Evolutionary conservation across 2,329 filamentous ascomycete genomes (phyloP), one percentile per base, ranked within the genome.

Genomic region (Pseudocercospora pini-densiflorae): DNA sequence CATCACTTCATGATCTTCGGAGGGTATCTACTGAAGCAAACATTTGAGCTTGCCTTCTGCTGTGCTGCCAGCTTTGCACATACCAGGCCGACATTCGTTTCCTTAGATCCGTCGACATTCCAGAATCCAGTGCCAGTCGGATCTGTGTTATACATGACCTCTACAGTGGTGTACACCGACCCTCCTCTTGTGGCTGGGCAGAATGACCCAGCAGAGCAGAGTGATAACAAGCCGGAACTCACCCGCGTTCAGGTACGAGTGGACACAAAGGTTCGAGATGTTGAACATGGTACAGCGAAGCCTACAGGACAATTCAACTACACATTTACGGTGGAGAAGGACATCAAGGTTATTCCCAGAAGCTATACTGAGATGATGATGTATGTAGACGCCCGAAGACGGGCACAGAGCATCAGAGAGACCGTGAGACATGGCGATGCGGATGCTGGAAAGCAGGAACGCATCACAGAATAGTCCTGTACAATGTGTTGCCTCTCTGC

Each of bases 1-100:
- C 89, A 92, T 77, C 88, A 90, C 73, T 91, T 90, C 77, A 92
- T 92, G 90, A 91, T 93, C 62, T 93, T 92, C 73, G 90, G 90
- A 60, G 90, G 90, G 14, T 92, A 90, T 75, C 84, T 92, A 10
- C 82, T 93, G 10, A 91, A 91, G 75, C 88, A 91, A 74, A 90
- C 89, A 0, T 92, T 92, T 72, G 90, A 93, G 78, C 83, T 92
- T 6, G 90, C 90, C 1, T 93, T 92, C 79, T 92, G 89, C 76
- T 91, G 89, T 73, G 90, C 89, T 0, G 89, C 90, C 1, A 87
- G 87, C 8, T 91, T 92, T 74, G 87, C 90, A 0, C 89, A 91
- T 74, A 85, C 86, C 1, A 83, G 90, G 2, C 90, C 90, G 1
- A 90, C 87, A 16, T 92, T 92, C 81, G 82, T 92, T 60, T 89